phyloP scores from a whole-genome alignment of 352 stramenopile species.

The Phytophthora megakarya region DNA sequence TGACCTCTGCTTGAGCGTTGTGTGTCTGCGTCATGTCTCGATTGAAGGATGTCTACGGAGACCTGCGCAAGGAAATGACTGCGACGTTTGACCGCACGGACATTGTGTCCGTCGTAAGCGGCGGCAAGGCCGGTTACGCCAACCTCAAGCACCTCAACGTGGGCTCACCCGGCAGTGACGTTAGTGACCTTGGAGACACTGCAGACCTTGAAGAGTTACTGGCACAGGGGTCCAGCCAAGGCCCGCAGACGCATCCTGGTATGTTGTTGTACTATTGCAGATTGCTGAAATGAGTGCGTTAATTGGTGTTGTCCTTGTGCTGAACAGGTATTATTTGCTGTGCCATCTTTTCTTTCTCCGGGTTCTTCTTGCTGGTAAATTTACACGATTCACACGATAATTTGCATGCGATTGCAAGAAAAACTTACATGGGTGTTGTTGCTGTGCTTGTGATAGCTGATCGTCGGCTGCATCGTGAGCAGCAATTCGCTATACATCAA shows the following conservation, averaged over 20 bases:
- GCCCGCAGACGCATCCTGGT: conserved; percentile 76
- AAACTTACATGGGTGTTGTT: conserved; percentile 4
- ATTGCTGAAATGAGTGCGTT: background rate
- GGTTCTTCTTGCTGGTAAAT: conserved; percentile 74
- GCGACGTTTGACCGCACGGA: conserved; percentile 70
- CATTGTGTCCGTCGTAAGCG: conserved; percentile 69
- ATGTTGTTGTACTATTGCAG: background rate
- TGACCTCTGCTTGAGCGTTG: conserved; percentile 20
- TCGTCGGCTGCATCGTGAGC: conserved; percentile 84
- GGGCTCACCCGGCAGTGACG: conserved; percentile 72
- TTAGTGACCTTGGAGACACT: conserved; percentile 81
- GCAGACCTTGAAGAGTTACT: conserved; percentile 82
- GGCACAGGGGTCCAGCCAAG: conserved; percentile 70
- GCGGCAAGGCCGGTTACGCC: conserved; percentile 76
- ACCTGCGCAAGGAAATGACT: conserved; percentile 81
- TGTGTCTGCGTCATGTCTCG: conserved; percentile 48
- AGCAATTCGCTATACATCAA: conserved; percentile 91
- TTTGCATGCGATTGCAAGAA: background rate
- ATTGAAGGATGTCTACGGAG: conserved; percentile 81
- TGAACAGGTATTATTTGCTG: conserved; percentile 71
- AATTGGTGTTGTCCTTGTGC: background rate
- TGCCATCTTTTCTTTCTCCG: conserved; percentile 75
- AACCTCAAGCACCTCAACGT: conserved; percentile 86
- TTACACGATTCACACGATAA: background rate
- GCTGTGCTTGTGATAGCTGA: conserved; percentile 49